Evolutionary conservation across 2,329 filamentous ascomycete genomes (phyloP).

Genomic region (Venturia nashicola): DNA sequence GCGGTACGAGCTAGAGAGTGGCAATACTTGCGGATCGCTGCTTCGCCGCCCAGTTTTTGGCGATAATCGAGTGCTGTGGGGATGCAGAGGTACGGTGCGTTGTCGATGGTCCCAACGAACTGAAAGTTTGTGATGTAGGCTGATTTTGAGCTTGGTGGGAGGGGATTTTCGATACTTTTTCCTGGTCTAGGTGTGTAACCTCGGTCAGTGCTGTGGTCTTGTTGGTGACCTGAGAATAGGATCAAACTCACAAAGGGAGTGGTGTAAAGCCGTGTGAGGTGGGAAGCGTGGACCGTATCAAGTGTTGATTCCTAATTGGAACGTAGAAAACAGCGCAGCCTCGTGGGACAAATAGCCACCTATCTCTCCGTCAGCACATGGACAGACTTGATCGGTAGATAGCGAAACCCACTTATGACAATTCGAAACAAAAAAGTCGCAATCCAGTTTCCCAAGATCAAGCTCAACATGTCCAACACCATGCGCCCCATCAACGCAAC

Average conservation of each 20-base stretch:
- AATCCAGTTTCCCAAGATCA: slow-evolving; percentile 52
- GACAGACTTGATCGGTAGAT: background rate
- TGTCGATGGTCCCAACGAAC: slow-evolving; percentile 66
- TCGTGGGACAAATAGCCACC: slow-evolving; percentile 73
- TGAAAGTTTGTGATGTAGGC: slow-evolving; percentile 60
- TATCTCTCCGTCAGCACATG: slow-evolving; percentile 14
- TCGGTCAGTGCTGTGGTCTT: background rate
- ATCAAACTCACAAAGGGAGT: slow-evolving; percentile 8
- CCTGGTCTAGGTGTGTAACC: background rate
- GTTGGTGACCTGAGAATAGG: background rate
- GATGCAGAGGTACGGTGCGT: slow-evolving; percentile 58
- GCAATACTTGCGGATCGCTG: slow-evolving; percentile 52
- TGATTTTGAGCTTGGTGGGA: slow-evolving; percentile 37
- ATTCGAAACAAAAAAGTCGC: slow-evolving; percentile 81
- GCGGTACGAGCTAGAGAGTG: slow-evolving; percentile 51
- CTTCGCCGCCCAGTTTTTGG: slow-evolving; percentile 57
- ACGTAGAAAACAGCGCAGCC: slow-evolving; percentile 75
- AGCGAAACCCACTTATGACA: slow-evolving; percentile 51
- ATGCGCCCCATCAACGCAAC: slow-evolving; percentile 75
- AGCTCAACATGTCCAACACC: slow-evolving; percentile 67
- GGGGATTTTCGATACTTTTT: slow-evolving; percentile 20
- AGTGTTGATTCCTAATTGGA: slow-evolving; percentile 58
- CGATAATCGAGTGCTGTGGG: slow-evolving; percentile 63
- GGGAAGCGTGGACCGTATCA: slow-evolving; percentile 63
- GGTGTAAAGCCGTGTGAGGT: slow-evolving; percentile 70